Base-by-base conservation (phyloP, 225 moss, liverwort and hornwort species). In the Physcomitrellopsis africana region DNA sequence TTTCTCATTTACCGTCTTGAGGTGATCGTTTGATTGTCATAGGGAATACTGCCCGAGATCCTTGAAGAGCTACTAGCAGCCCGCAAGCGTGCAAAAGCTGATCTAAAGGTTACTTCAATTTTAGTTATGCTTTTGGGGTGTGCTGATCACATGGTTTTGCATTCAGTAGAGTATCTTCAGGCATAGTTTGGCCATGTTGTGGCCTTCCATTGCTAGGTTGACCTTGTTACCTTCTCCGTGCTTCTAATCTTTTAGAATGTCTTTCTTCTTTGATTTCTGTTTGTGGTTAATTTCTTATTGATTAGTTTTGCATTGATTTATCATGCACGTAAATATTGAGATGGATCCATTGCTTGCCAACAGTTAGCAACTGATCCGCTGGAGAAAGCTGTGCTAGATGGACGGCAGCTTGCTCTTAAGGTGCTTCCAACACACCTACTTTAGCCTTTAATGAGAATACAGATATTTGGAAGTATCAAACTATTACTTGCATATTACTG, bases 361-460 rank as follows among this genome's bases (percentile, higher is more conserved):
- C 89, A 99, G 93, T 91, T 95, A 82, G 93, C 99, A 70, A 99
- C 95, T 18, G 99, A 99, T 83, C 95, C 99, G 15, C 72, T 99
- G 14, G 99, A 99, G 74, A 99, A 95, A 81, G 99, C 95, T 80
- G 99, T 99, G 68, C 86, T 99, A 63, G 99, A 99, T 81, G 99
- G 99, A 83, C 84, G 99, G 69, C 99, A 99, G 81, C 95, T 99
- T 80, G 99, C 99, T 44, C 86, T 99, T 8, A 99, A 99, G 95
- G 93, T 99, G 27, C 51, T 51, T 79, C 41, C 72, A 32, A 59
- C 56, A 9, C 8, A 8, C 41, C 24, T 72, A 19, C 44, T 73
- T 63, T 71, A 27, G 48, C 24, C 48, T 65, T 57, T 58, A 48
- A 54, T 69, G 72, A 63, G 53, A 47, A 23, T 47, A 57, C n/a